Percentiles rank a stretch among this genome's conserved stretches.
Evolutionary conservation across 495 filamentous ascomycete genomes (phyloP).

Genomic region (Jackrogersella multiformis): DNA sequence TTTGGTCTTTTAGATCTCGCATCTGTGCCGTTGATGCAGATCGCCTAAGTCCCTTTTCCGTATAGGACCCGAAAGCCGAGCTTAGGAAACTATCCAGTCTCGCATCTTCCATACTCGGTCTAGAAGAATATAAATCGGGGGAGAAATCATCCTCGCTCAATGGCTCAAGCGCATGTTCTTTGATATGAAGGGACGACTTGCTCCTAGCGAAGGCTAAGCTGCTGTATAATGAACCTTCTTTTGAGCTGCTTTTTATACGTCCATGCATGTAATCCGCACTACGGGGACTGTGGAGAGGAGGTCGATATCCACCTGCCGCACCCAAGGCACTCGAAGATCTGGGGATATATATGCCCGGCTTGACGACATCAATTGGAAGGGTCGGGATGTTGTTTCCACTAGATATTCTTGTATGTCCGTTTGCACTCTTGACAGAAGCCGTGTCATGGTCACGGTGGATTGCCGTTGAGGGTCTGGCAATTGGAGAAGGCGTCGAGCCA

Average conservation of each 20-base stretch:
- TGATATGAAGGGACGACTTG: slow-evolving; percentile 31
- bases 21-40: slow-evolving; percentile 74
- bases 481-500: slow-evolving; percentile 55
- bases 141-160: slow-evolving; percentile 52
- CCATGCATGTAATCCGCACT: slow-evolving; percentile 51
- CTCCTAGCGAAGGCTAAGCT: slow-evolving; percentile 26
- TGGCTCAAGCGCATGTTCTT: slow-evolving; percentile 45
- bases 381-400: slow-evolving; percentile 56
- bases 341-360: slow-evolving; percentile 46
- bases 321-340: slow-evolving; percentile 61
- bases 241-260: slow-evolving; percentile 24
- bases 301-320: slow-evolving; percentile 59
- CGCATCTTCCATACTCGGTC: slow-evolving; percentile 42
- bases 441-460: slow-evolving; percentile 41
- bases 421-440: slow-evolving; percentile 28
- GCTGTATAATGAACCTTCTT: slow-evolving; percentile 21
- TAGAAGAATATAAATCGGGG: slow-evolving; percentile 35
- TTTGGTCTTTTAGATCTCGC: slow-evolving; percentile 86
- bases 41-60: slow-evolving; percentile 56
- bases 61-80: slow-evolving; percentile 49
- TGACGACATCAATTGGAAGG: slow-evolving; percentile 42
- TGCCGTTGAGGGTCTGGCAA: slow-evolving; percentile 48
- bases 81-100: slow-evolving; percentile 51
- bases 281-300: slow-evolving; percentile 49
- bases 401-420: slow-evolving; percentile 53